A percentile compares a stretch with the other conserved stretches of the same genome.
Conservation (phyloP, 176 grass and related monocot genomes). For the Oryza nivara region DNA sequence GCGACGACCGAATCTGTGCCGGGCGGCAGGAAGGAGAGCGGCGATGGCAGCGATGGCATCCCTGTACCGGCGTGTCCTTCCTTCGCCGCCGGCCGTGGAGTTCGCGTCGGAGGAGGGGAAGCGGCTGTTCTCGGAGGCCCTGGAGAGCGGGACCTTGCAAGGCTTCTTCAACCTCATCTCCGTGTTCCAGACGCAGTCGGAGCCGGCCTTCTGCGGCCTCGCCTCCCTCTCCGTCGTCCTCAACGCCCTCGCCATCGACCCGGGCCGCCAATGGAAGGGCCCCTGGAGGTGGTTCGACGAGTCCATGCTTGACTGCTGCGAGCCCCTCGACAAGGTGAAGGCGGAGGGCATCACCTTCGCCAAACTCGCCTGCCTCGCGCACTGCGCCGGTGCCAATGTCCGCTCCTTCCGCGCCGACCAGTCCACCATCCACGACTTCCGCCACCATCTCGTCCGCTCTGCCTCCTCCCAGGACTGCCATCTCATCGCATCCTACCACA, state of each 20-base stretch:
- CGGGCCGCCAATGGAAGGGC: slow-evolving; percentile 65
- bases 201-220: slow-evolving; percentile 86
- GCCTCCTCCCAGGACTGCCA: slow-evolving; percentile 72
- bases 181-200: slow-evolving; percentile 83
- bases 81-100: slow-evolving; percentile 87
- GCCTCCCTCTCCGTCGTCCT: slow-evolving; percentile 79
- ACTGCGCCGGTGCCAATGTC: slow-evolving; percentile 78
- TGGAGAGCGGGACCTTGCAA: slow-evolving; percentile 76
- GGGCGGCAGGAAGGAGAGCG: too few species aligned
- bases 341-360: slow-evolving; percentile 74
- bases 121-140: slow-evolving; percentile 70
- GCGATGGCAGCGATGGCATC: slow-evolving; percentile 52
- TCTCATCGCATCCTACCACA: slow-evolving; percentile 74
- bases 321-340: slow-evolving; percentile 83
- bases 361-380: slow-evolving; percentile 88
- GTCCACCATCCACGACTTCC: slow-evolving; percentile 66
- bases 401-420: slow-evolving; percentile 63
- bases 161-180: slow-evolving; percentile 82
- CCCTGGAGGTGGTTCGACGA: slow-evolving; percentile 99
- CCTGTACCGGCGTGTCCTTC: slow-evolving; percentile 74
- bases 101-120: slow-evolving; percentile 83
- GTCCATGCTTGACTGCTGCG: slow-evolving; percentile 98
- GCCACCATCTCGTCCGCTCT: slow-evolving; percentile 58
- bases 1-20: too few species aligned
- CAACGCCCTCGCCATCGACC: slow-evolving; percentile 90